Conservation (phyloP, 1,284 basidiomycete genomes). For the Grifola frondosa region DNA sequence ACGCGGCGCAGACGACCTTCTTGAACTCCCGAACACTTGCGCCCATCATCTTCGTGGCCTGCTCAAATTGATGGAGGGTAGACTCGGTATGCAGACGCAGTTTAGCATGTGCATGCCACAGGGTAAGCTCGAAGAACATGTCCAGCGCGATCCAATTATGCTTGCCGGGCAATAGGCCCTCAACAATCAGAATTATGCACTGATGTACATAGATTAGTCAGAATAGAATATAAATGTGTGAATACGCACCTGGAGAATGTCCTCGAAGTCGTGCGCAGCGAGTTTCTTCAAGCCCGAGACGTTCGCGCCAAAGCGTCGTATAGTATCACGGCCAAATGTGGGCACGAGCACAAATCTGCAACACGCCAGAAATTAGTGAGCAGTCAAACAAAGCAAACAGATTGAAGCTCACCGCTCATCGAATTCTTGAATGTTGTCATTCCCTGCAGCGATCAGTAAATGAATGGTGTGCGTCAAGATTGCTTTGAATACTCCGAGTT, state of each 20-base stretch:
- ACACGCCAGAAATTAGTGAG: neutral
- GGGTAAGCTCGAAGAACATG: constrained; percentile 25
- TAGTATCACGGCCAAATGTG: constrained; percentile 26
- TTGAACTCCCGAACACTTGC: constrained; percentile 20
- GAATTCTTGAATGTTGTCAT: constrained; percentile 4
- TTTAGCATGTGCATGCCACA: constrained; percentile 33
- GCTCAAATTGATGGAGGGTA: constrained; percentile 19
- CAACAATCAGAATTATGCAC: constrained; percentile 31
- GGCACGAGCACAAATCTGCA: constrained; percentile 25
- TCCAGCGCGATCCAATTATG: constrained; percentile 22
- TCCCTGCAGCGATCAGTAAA: constrained; percentile 4
- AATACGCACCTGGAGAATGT: constrained; percentile 31
- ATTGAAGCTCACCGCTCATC: constrained; percentile 13
- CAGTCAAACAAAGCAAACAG: neutral
- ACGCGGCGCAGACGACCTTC: constrained; percentile 8
- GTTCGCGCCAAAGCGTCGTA: constrained; percentile 24
- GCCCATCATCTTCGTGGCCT: constrained; percentile 19
- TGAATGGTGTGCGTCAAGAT: neutral
- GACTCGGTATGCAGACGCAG: constrained; percentile 29
- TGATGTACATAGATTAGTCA: no score
- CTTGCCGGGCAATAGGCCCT: constrained; percentile 24
- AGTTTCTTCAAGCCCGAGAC: constrained; percentile 27
- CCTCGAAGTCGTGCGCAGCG: constrained; percentile 30
- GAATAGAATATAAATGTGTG: no score
- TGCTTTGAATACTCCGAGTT: constrained; percentile 35